Percentiles rank a stretch among this genome's conserved stretches.
Conservation (phyloP, 257 asterid species). For the Phtheirospermum japonicum region DNA sequence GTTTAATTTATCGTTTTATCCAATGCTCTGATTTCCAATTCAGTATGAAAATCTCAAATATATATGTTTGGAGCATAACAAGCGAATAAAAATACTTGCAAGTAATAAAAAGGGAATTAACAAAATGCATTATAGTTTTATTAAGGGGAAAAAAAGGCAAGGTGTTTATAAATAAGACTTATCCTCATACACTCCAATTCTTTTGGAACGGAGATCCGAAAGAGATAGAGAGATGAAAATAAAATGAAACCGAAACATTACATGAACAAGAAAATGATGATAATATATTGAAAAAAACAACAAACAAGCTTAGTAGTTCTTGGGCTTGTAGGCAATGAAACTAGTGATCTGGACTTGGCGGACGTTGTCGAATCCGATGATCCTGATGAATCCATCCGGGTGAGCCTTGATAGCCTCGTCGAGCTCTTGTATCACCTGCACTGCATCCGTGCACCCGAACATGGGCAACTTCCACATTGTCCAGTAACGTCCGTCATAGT, state of each 20-base stretch:
- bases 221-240: neutral
- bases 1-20: too few relatives aligned
- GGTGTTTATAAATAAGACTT: neutral
- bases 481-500: slow-evolving; percentile 57
- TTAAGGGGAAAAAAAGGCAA: too few relatives aligned
- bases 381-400: slow-evolving; percentile 35
- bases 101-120: neutral
- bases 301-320: neutral
- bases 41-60: too few relatives aligned
- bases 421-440: slow-evolving; percentile 42
- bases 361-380: slow-evolving; percentile 50
- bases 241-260: neutral
- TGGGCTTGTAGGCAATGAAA: slow-evolving; percentile 35
- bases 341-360: slow-evolving; percentile 37
- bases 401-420: slow-evolving; percentile 31
- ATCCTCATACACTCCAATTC: neutral
- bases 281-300: too few relatives aligned
- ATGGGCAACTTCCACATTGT: slow-evolving; percentile 67
- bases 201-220: neutral
- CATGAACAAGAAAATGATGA: neutral
- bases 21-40: too few relatives aligned
- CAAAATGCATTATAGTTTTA: neutral
- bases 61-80: too few relatives aligned
- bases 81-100: neutral
- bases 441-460: slow-evolving; percentile 52